A percentile compares a stretch with the other conserved stretches of the same genome.
Conservation (phyloP, 73 alveolate genomes). For the Urostyla sp. region DNA sequence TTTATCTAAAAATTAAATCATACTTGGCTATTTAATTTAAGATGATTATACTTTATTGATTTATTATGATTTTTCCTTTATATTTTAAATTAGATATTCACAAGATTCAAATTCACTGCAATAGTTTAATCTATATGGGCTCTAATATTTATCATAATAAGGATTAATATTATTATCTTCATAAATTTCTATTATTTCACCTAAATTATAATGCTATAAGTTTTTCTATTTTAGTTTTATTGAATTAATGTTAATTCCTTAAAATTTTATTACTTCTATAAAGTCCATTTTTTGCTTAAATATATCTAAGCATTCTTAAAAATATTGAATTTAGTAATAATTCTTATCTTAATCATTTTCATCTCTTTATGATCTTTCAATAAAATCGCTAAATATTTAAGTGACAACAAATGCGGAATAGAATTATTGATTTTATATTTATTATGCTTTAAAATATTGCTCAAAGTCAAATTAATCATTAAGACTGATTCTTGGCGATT, state of each 20-base stretch:
- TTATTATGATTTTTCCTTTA: slow-evolving; percentile 11
- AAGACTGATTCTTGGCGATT: background rate
- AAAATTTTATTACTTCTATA: background rate
- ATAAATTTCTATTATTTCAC: slow-evolving; percentile 4
- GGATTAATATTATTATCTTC: slow-evolving; percentile 5
- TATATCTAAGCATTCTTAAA: slow-evolving; percentile 30
- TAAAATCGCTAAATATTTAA: slow-evolving; percentile 23
- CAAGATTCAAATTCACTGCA: slow-evolving; percentile 6
- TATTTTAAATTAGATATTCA: slow-evolving; percentile 6
- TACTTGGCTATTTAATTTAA: too few relatives aligned
- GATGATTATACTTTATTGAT: too few relatives aligned
- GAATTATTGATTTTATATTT: slow-evolving; percentile 5
- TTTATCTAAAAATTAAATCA: too few relatives aligned
- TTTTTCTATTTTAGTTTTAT: background rate
- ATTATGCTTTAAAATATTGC: slow-evolving; percentile 3
- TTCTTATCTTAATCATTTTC: background rate
- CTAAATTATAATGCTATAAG: background rate
- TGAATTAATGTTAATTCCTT: background rate
- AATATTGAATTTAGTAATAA: background rate
- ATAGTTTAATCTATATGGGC: background rate
- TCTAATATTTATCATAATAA: background rate
- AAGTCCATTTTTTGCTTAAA: background rate
- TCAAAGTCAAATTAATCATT: slow-evolving; percentile 11
- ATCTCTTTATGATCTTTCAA: slow-evolving; percentile 34
- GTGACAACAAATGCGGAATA: slow-evolving; percentile 4